These are phyloP conservation scores for Sugiyamaella grinbergsii DNA, from an alignment of 1,139 yeast species.

Conservation along the genomic window DNA sequence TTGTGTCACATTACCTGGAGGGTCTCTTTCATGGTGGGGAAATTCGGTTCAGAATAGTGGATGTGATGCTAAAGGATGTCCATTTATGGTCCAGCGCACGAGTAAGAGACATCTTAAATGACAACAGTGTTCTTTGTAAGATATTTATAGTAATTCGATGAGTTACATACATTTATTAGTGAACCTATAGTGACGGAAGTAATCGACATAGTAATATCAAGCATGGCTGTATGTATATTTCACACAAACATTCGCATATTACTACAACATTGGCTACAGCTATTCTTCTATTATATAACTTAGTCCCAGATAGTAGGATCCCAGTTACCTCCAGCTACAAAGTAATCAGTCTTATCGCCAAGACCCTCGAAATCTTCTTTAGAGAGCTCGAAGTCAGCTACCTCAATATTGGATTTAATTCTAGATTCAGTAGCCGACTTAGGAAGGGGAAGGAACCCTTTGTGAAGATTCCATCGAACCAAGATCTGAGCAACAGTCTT, in stretches of 20 bases:
- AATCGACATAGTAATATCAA: too few relatives aligned
- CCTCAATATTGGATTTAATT: conserved; percentile 49
- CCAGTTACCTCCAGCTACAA: conserved; percentile 19
- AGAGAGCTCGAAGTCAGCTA: conserved; percentile 48
- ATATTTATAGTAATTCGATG: too few relatives aligned
- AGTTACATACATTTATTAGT: too few relatives aligned
- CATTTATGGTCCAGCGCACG: too few relatives aligned
- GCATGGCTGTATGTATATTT: background rate
- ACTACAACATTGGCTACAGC: background rate
- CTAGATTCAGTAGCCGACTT: conserved; percentile 73
- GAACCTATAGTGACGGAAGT: too few relatives aligned
- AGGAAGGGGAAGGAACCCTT: conserved; percentile 50
- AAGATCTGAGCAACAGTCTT: conserved; percentile 49
- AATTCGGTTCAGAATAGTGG: conserved; percentile 44
- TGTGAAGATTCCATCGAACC: conserved; percentile 46
- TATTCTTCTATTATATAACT: background rate
- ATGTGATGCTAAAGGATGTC: conserved; percentile 16
- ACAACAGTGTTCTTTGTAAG: background rate
- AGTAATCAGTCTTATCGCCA: conserved; percentile 18
- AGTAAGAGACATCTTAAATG: background rate
- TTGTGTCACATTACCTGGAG: conserved; percentile 50
- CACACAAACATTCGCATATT: too few relatives aligned
- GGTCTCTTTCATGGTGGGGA: conserved; percentile 59
- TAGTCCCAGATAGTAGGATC: conserved; percentile 21
- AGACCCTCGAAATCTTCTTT: conserved; percentile 33